Conservation (phyloP, 129 eudicot species). For the Lactuca saligna region DNA sequence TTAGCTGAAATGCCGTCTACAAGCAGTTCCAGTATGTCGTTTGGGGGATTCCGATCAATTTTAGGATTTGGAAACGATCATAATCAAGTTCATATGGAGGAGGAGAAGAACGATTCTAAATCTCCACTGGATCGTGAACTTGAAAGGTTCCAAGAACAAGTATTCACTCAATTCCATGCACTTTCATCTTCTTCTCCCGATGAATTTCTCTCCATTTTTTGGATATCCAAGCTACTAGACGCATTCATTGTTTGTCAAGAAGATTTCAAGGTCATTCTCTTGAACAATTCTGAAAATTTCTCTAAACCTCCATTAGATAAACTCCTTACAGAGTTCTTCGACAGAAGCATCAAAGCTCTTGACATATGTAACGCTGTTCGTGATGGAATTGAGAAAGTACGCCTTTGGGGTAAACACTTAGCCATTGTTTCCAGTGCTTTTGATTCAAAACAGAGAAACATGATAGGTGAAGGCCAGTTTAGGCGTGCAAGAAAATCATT, state of each 20-base stretch:
- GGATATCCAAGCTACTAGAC: constrained; percentile 66
- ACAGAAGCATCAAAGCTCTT: constrained; percentile 68
- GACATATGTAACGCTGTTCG: constrained; percentile 86
- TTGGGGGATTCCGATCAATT: constrained; percentile 59
- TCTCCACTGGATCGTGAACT: constrained; percentile 32
- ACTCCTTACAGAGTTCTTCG: constrained; percentile 51
- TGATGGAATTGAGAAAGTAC: constrained; percentile 75
- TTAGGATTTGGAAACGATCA: constrained; percentile 51
- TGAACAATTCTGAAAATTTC: constrained; percentile 41
- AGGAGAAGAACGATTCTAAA: constrained; percentile 36
- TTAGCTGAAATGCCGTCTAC: constrained; percentile 47
- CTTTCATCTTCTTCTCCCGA: constrained; percentile 43
- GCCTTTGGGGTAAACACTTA: constrained; percentile 68
- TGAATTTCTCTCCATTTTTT: constrained; percentile 56
- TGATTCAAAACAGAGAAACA: constrained; percentile 50
- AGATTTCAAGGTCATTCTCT: constrained; percentile 47
- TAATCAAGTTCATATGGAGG: constrained; percentile 55
- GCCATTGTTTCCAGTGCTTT: constrained; percentile 64
- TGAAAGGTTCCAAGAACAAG: constrained; percentile 52
- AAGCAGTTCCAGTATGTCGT: constrained; percentile 43
- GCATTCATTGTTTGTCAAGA: constrained; percentile 58
- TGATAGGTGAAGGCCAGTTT: constrained; percentile 58
- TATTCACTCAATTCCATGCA: constrained; percentile 40
- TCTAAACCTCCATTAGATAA: constrained; percentile 58
- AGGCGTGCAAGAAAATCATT: constrained; percentile 78